phyloP scores from a whole-genome alignment of 352 stramenopile species.

The Globisporangium cystogenes region DNA sequence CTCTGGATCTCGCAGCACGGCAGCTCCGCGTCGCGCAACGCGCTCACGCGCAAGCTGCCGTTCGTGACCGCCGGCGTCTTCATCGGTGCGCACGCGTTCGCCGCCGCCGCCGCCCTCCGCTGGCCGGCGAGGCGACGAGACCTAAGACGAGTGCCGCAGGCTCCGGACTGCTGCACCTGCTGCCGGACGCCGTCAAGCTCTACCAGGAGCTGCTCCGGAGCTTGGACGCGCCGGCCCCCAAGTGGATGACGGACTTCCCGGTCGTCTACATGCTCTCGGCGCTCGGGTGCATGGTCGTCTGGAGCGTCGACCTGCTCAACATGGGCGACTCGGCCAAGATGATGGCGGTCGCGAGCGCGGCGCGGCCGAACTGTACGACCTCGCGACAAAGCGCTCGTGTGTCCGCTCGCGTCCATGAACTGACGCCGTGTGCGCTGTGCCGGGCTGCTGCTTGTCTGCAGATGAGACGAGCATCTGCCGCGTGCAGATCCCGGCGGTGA shows the following conservation, averaged over 20 bases:
- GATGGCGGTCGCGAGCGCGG: conserved; percentile 56
- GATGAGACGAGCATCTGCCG: conserved; percentile 58
- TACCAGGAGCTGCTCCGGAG: conserved; percentile 37
- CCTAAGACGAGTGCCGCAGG: conserved; percentile 11
- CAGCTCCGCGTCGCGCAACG: conserved; percentile 26
- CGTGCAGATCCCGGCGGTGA: conserved; percentile 49
- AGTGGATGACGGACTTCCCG: conserved; percentile 44
- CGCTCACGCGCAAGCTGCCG: conserved; percentile 51
- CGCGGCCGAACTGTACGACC: conserved; percentile 40
- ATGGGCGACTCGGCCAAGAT: conserved; percentile 62
- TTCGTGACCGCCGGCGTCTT: conserved; percentile 23
- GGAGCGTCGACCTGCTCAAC: conserved; percentile 55
- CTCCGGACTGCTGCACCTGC: conserved; percentile 52
- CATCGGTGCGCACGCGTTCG: conserved; percentile 21
- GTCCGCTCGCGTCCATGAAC: too few relatives aligned
- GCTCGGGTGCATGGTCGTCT: conserved; percentile 51
- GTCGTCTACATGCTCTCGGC: conserved; percentile 50
- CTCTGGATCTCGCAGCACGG: conserved; percentile 46
- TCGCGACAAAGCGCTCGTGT: conserved; percentile 2
- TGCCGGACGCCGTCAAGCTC: conserved; percentile 50
- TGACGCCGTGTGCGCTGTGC: not conserved
- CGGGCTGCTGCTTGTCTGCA: too few relatives aligned
- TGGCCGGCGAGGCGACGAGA: too few relatives aligned
- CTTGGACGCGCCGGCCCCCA: conserved; percentile 16
- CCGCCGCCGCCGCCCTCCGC: too few relatives aligned